These are phyloP conservation scores for Triticum turgidum DNA, from an alignment of 176 grass and related monocot species.

Conservation along the genomic window DNA sequence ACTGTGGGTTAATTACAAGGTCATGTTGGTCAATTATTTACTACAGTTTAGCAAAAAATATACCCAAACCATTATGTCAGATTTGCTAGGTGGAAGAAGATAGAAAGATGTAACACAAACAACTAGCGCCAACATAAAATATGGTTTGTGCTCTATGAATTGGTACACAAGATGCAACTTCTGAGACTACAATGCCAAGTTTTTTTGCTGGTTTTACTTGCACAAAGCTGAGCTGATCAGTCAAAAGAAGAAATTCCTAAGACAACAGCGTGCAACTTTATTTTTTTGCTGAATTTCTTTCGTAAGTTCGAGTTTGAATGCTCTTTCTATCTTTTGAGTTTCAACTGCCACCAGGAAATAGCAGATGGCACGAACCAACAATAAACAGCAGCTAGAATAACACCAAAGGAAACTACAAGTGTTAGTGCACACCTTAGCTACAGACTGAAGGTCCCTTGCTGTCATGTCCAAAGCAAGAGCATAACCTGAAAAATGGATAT, in stretches of 20 bases:
- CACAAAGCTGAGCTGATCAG: not conserved
- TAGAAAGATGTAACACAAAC: not conserved
- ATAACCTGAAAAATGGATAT: slow-evolving; percentile 59
- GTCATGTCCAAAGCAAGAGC: slow-evolving; percentile 99
- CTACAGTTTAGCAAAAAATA: not conserved
- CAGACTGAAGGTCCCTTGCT: slow-evolving; percentile 85
- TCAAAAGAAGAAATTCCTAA: not conserved
- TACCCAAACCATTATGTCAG: not conserved
- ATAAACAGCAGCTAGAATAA: not conserved
- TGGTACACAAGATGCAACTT: not conserved
- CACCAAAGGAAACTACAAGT: not conserved
- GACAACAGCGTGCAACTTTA: not conserved
- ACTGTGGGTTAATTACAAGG: not conserved
- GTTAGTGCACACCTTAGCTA: slow-evolving; percentile 56
- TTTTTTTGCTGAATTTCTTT: not conserved
- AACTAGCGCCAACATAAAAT: not conserved
- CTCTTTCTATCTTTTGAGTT: not conserved
- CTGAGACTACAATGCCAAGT: slow-evolving; percentile 15
- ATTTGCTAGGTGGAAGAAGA: not conserved
- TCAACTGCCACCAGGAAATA: not conserved
- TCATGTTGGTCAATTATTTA: not conserved
- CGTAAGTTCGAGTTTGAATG: not conserved
- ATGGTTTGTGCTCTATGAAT: not conserved
- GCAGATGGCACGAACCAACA: not conserved
- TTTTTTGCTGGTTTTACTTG: not conserved